Conservation (phyloP, 805 yeast species). For the Metschnikowia kunwiensis region DNA sequence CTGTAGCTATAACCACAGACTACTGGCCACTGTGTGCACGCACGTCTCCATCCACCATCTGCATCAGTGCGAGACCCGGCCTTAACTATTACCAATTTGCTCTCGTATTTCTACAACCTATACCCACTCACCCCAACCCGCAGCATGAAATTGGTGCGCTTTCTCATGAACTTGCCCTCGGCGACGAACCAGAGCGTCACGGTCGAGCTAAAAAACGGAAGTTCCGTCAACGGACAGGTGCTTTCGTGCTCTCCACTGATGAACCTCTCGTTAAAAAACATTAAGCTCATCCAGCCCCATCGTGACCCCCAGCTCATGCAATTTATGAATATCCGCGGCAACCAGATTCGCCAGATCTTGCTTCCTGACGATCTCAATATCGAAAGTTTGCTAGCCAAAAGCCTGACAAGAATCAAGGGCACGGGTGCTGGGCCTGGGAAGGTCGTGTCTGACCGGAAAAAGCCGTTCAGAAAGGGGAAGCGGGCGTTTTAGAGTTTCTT, state of each 20-base stretch:
- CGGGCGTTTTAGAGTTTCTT: conserved; percentile 12
- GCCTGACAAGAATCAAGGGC: conserved; percentile 42
- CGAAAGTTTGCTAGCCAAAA: conserved; percentile 57
- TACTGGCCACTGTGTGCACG: too few species aligned
- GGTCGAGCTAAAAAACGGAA: conserved; percentile 89
- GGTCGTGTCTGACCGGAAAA: conserved; percentile 17
- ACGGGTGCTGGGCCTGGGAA: conserved; percentile 42
- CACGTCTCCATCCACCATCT: too few species aligned
- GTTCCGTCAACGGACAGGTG: conserved; percentile 78
- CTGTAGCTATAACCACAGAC: too few species aligned
- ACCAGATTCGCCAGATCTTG: conserved; percentile 76
- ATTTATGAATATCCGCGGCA: conserved; percentile 83
- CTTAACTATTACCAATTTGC: too few species aligned
- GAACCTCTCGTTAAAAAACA: conserved; percentile 81
- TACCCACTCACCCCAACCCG: too few species aligned
- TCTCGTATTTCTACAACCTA: too few species aligned
- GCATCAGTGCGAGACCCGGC: too few species aligned
- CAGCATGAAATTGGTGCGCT: conserved; percentile 63
- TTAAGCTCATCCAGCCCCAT: conserved; percentile 69
- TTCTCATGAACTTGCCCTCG: conserved; percentile 70
- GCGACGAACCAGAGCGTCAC: conserved; percentile 78
- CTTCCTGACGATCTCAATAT: conserved; percentile 84
- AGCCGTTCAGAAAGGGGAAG: conserved; percentile 16
- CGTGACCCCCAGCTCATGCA: conserved; percentile 70
- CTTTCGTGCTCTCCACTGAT: conserved; percentile 84